Base-by-base conservation (phyloP, 768 basidiomycete genomes). In the Phanerochaete carnosa region DNA sequence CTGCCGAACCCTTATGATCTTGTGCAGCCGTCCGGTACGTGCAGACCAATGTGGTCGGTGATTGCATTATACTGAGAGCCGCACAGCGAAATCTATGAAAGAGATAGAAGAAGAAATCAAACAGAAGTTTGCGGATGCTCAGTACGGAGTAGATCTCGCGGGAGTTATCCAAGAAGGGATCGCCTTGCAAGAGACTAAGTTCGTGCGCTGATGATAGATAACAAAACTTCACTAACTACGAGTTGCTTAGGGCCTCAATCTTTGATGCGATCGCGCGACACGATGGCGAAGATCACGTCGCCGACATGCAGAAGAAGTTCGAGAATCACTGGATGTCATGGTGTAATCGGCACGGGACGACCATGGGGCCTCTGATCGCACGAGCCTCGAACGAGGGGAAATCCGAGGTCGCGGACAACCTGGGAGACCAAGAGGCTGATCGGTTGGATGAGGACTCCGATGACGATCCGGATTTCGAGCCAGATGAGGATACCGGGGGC, bases 171-270 rank as follows among this genome's bases (percentile, higher is more conserved):
- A 60, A 45, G 33, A 53, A 43, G 58, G 58, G 11, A 53, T 60
- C 15, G 51, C n/a, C 6, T 28, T 60, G 28, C 58, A 60, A 25
- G 58, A 60, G 39, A 9, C 12, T 2, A 53, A 52, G 58, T 60
- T 23, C 37, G 50, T 58, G 45, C 13, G 26, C 19, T 15, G 29
- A 23, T 3, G 11, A 54, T 8, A 2, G 11, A 22, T 9, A 7
- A 26, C 3, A 16, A 26, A 7, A 54, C 33, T 5, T 45, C 6
- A 19, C 35, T 3, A 26, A 28, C 23, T 22, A 50, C 7, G 47
- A 12, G 8, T 50, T 3, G 22, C 8, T 25, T 25, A 50, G n/a
- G 11, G 28, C 16, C 23, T 6, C 7, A 7, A 46, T 46, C 45
- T 8, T 25, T 6, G n/a, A 6, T 8, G 23, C 22, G 26, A 25